Evolutionary conservation across 176 grass and related monocot species (phyloP).

Genomic region (Bonia amplexicaulis): DNA sequence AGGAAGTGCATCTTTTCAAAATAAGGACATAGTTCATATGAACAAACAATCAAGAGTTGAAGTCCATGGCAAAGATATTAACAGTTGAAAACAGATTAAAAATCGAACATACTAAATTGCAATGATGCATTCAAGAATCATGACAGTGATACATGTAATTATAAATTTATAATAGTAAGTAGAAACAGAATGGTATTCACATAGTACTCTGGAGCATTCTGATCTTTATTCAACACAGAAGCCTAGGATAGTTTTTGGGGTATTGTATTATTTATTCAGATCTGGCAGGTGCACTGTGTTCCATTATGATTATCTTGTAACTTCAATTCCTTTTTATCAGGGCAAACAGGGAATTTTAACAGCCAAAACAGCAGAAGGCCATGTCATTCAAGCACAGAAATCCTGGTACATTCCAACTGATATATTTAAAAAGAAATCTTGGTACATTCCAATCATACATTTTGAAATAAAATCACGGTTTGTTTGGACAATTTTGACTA

Average conservation of each 20-base stretch:
- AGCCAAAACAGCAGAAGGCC: background rate
- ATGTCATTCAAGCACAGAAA: background rate
- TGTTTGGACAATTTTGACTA: no score
- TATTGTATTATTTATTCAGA: conserved; percentile 12
- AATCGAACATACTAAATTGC: conserved; percentile 3
- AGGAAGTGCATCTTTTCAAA: background rate
- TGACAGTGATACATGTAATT: background rate
- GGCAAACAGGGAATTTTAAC: conserved; percentile 10
- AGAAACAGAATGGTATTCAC: background rate
- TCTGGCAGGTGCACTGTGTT: background rate
- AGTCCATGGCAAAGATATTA: background rate
- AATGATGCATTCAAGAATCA: background rate
- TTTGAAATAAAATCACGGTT: no score
- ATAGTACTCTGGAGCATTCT: background rate
- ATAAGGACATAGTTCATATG: background rate
- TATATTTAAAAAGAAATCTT: no score
- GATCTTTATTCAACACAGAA: background rate
- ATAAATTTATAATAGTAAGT: background rate
- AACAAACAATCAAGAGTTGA: background rate
- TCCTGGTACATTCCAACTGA: no score
- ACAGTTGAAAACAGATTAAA: conserved; percentile 5
- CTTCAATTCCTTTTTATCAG: background rate
- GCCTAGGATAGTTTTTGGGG: background rate
- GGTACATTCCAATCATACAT: no score
- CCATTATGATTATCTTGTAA: conserved; percentile 17